Conservation (phyloP, 176 grass and related monocot species). For the Cenchrus americanus region DNA sequence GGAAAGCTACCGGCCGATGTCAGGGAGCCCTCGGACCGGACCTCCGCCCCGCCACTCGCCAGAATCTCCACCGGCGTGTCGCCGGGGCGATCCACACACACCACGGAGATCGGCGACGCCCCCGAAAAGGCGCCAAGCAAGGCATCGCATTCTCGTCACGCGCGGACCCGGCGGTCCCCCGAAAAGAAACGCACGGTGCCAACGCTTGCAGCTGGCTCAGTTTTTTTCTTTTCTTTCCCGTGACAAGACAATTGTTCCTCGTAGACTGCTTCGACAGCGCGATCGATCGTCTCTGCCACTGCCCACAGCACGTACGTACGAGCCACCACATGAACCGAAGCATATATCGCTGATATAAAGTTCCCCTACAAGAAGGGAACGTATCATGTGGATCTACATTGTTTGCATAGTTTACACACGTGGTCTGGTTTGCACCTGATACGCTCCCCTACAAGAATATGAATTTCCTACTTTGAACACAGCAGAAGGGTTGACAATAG, state of each 20-base stretch:
- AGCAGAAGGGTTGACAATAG: background rate
- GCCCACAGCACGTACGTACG: background rate
- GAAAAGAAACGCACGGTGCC: background rate
- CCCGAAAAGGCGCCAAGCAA: conserved; percentile 22
- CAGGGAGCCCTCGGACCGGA: background rate
- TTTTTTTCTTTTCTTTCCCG: background rate
- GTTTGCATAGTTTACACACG: too few species aligned
- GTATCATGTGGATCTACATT: too few species aligned
- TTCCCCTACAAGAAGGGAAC: background rate
- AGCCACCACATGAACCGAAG: background rate
- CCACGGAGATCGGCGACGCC: background rate
- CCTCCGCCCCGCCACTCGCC: conserved; percentile 6
- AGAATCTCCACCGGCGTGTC: conserved; percentile 41
- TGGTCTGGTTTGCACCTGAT: too few species aligned
- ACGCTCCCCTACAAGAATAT: too few species aligned
- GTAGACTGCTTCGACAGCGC: background rate
- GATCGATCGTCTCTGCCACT: too few species aligned
- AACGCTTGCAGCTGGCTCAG: too few species aligned
- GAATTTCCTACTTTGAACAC: background rate
- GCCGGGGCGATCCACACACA: conserved; percentile 34
- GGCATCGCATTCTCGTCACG: conserved; percentile 50
- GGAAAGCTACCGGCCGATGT: conserved; percentile 35
- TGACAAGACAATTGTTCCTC: background rate
- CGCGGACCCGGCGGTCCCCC: background rate
- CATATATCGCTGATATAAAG: background rate